Evolutionary conservation across 2,329 filamentous ascomycete species (phyloP).

Genomic region (Aspergillus fijiensis): DNA sequence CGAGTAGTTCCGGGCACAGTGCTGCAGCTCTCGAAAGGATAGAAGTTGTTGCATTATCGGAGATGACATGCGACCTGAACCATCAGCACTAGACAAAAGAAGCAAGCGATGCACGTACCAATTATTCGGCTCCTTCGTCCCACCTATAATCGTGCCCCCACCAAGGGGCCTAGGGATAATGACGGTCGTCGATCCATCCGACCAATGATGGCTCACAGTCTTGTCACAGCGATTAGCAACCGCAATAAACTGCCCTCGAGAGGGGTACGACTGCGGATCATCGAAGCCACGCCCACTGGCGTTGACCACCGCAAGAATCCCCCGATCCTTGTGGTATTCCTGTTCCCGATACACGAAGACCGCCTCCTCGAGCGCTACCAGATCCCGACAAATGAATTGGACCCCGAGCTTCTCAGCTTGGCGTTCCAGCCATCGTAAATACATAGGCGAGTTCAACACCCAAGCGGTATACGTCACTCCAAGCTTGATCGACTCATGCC

Average conservation of each 20-base stretch:
- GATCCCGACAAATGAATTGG: background rate
- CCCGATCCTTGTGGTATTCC: background rate
- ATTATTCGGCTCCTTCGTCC: background rate
- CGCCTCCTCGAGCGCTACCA: background rate
- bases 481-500: background rate
- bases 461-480: background rate
- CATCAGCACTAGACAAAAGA: background rate
- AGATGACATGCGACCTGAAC: background rate
- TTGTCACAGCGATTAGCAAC: background rate
- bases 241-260: background rate
- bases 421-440: background rate
- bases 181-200: conserved; percentile 1
- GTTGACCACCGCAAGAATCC: background rate
- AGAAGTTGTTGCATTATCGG: background rate
- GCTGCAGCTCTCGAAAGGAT: background rate
- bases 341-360: background rate
- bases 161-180: background rate
- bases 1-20: background rate
- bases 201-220: background rate
- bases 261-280: background rate
- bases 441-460: background rate
- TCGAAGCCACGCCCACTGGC: background rate
- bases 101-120: background rate
- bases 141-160: background rate
- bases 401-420: background rate